Conservation (phyloP, 2,329 filamentous ascomycete species). For the Talaromyces sp. region DNA sequence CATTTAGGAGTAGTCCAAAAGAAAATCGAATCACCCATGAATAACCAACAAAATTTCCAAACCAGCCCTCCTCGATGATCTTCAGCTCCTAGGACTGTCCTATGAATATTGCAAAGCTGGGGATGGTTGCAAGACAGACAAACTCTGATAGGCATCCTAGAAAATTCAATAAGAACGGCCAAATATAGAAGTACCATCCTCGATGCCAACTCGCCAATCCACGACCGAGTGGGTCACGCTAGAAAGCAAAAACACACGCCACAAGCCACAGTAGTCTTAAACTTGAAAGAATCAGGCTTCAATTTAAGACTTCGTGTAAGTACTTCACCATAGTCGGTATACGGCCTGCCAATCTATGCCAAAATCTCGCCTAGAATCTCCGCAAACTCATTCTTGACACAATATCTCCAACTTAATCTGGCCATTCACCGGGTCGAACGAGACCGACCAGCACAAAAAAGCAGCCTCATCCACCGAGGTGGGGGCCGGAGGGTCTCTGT, state of each 20-base stretch:
- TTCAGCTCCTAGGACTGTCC: neutral
- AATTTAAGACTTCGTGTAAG: neutral
- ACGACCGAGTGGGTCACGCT: neutral
- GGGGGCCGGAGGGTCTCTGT: neutral
- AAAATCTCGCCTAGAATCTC: neutral
- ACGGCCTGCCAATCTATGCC: slow-evolving; percentile 2
- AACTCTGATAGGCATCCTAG: neutral
- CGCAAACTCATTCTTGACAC: neutral
- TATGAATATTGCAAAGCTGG: neutral
- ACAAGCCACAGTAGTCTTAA: neutral
- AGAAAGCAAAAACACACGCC: neutral
- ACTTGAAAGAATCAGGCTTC: neutral
- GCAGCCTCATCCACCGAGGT: neutral
- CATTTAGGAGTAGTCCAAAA: slow-evolving; percentile 7
- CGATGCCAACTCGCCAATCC: neutral
- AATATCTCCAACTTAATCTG: neutral
- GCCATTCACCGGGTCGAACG: neutral
- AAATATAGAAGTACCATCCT: neutral
- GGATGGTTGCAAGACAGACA: neutral
- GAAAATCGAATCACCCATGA: neutral
- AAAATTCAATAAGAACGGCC: slow-evolving; percentile 10
- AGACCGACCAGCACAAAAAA: neutral
- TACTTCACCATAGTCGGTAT: neutral
- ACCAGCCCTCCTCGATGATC: slow-evolving; percentile 6
- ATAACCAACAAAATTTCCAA: slow-evolving; percentile 5